These are phyloP conservation scores for Pyrus communis DNA, from an alignment of 306 rosid species.

Conservation along the genomic window DNA sequence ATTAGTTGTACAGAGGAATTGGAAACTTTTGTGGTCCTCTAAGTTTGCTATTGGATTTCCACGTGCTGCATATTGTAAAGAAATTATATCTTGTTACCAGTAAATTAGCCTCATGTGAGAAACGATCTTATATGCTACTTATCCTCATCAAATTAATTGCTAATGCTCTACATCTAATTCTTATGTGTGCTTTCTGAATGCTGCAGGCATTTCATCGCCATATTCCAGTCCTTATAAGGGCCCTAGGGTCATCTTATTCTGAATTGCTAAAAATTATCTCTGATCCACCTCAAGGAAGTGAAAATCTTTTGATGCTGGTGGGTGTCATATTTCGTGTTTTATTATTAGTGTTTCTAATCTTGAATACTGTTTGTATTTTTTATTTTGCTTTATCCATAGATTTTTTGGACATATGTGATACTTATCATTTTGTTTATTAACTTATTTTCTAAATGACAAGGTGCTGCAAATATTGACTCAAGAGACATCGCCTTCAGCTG, in stretches of 20 bases:
- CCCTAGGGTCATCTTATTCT: constrained; percentile 76
- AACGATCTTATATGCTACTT: neutral
- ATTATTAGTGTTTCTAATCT: constrained; percentile 5
- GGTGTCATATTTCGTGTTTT: constrained; percentile 18
- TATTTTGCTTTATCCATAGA: neutral
- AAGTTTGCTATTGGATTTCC: neutral
- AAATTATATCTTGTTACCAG: neutral
- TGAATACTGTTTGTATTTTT: neutral
- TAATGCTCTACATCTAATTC: constrained; percentile 7
- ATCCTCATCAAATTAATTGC: neutral
- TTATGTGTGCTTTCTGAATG: constrained; percentile 13
- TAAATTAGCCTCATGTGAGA: neutral
- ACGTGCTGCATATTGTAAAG: neutral
- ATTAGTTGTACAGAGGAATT: neutral
- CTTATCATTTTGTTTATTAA: constrained; percentile 10
- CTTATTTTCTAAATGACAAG: constrained; percentile 34
- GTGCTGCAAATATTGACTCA: constrained; percentile 88
- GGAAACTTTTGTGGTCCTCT: neutral
- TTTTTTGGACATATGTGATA: neutral
- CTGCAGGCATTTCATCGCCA: constrained; percentile 92
- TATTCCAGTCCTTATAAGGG: constrained; percentile 79
- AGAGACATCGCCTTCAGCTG: constrained; percentile 67
- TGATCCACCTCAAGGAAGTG: constrained; percentile 99
- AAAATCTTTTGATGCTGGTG: constrained; percentile 84
- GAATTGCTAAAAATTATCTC: constrained; percentile 79